Percentiles rank a stretch among this genome's conserved stretches.
Conservation (phyloP, 2,329 filamentous ascomycete genomes). For the Trichoderma lentiforme region DNA sequence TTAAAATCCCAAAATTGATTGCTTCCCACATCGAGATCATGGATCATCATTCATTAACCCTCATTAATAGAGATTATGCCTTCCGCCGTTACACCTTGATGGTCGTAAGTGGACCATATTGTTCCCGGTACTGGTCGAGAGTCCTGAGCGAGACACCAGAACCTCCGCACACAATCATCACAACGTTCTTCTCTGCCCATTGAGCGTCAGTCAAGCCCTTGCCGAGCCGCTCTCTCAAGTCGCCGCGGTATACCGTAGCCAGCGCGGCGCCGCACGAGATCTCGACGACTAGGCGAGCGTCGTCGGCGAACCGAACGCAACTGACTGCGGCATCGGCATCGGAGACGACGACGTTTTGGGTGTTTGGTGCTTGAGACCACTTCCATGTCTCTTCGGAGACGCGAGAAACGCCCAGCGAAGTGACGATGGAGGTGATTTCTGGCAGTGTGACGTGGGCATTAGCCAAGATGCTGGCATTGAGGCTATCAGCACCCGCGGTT, state of each 20-base stretch:
- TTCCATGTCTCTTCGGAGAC: conserved; percentile 67
- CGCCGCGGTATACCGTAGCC: conserved; percentile 62
- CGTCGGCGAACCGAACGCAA: conserved; percentile 73
- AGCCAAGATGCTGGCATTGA: conserved; percentile 59
- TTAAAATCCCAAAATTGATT: neutral
- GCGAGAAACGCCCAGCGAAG: conserved; percentile 67
- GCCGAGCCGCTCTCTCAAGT: conserved; percentile 60
- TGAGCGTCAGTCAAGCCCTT: conserved; percentile 51
- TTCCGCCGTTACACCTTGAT: conserved; percentile 29
- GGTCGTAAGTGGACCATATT: conserved; percentile 35
- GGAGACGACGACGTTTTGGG: conserved; percentile 36
- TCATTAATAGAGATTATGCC: neutral
- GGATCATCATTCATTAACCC: neutral
- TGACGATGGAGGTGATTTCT: conserved; percentile 72
- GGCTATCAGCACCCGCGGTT: conserved; percentile 68
- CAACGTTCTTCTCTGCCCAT: conserved; percentile 66
- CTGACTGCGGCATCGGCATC: conserved; percentile 73
- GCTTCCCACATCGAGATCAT: neutral
- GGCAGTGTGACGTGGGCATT: conserved; percentile 60
- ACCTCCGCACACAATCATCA: conserved; percentile 82
- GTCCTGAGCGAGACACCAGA: conserved; percentile 62
- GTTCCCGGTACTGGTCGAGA: conserved; percentile 55
- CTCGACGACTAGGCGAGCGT: conserved; percentile 79
- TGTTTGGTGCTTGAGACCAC: conserved; percentile 50
- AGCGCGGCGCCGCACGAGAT: conserved; percentile 79